These are phyloP conservation scores for Alternaria sp. DNA, from an alignment of 2,329 filamentous ascomycete species.

Conservation along the genomic window DNA sequence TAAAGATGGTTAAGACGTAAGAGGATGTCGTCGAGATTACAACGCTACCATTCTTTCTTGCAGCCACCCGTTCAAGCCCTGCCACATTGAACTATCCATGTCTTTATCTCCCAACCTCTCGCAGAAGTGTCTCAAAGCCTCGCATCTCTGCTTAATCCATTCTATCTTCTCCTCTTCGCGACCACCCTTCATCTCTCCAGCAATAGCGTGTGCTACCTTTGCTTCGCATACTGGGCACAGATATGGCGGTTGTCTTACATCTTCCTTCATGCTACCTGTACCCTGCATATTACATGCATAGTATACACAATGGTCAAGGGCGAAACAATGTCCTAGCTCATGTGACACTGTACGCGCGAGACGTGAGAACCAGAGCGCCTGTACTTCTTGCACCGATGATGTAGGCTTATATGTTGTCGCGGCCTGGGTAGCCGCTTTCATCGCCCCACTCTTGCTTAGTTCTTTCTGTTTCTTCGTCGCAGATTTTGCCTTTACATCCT, in stretches of 20 bases:
- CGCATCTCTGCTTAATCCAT: slow-evolving; percentile 48
- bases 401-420: slow-evolving; percentile 8
- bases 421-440: slow-evolving; percentile 22
- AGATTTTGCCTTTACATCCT: slow-evolving; percentile 21
- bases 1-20: too few relatives aligned
- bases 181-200: slow-evolving; percentile 29
- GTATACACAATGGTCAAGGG: slow-evolving; percentile 69
- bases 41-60: not conserved
- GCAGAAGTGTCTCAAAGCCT: slow-evolving; percentile 53
- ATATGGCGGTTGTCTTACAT: slow-evolving; percentile 67
- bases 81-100: slow-evolving; percentile 17
- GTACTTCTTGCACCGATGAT: slow-evolving; percentile 28
- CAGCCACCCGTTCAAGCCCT: slow-evolving; percentile 23
- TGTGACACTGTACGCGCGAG: slow-evolving; percentile 63
- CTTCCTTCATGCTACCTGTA: slow-evolving; percentile 63
- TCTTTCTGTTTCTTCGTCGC: slow-evolving; percentile 17
- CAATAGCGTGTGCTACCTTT: slow-evolving; percentile 54
- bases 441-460: slow-evolving; percentile 13
- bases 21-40: not conserved
- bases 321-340: slow-evolving; percentile 72
- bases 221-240: slow-evolving; percentile 65
- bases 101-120: slow-evolving; percentile 47
- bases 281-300: slow-evolving; percentile 71
- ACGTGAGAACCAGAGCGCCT: slow-evolving; percentile 63
- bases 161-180: slow-evolving; percentile 19